Evolutionary conservation across 345 rosid species (phyloP).

Genomic region (Cardamine resedifolia): DNA sequence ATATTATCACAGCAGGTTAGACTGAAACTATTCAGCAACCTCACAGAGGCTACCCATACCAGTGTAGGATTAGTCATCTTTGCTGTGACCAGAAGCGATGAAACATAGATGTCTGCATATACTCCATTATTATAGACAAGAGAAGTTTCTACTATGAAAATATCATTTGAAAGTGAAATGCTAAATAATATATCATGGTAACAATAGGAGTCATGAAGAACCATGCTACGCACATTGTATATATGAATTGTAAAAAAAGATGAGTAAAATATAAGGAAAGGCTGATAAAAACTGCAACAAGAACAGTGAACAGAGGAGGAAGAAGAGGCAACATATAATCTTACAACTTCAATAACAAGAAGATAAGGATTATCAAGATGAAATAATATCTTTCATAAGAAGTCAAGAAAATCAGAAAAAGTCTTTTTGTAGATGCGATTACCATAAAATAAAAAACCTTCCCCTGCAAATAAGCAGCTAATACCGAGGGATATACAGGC

Average conservation of each 20-base stretch:
- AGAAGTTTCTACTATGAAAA: constrained; percentile 1
- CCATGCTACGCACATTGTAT: constrained; percentile 11
- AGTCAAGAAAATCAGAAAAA: neutral
- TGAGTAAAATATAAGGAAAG: neutral
- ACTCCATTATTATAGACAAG: constrained; percentile 8
- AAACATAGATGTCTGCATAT: constrained; percentile 26
- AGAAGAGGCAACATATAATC: constrained; percentile 9
- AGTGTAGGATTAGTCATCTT: constrained; percentile 10
- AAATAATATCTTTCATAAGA: neutral
- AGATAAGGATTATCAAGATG: constrained; percentile 8
- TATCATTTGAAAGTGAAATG: constrained; percentile 12
- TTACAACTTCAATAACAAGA: neutral
- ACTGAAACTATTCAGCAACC: constrained; percentile 20
- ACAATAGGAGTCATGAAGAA: constrained; percentile 2
- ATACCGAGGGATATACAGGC: neutral
- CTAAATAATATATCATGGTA: neutral
- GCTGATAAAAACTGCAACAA: neutral
- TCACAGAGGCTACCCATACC: constrained; percentile 17
- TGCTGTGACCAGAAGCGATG: constrained; percentile 7
- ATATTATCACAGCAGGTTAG: constrained; percentile 16
- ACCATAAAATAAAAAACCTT: neutral
- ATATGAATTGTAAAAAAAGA: neutral
- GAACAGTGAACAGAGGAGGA: constrained; percentile 17
- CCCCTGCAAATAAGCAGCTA: constrained; percentile 29
- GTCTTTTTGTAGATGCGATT: neutral